Evolutionary conservation across 352 stramenopile species (phyloP).

Genomic region (Lagenidium sp.): DNA sequence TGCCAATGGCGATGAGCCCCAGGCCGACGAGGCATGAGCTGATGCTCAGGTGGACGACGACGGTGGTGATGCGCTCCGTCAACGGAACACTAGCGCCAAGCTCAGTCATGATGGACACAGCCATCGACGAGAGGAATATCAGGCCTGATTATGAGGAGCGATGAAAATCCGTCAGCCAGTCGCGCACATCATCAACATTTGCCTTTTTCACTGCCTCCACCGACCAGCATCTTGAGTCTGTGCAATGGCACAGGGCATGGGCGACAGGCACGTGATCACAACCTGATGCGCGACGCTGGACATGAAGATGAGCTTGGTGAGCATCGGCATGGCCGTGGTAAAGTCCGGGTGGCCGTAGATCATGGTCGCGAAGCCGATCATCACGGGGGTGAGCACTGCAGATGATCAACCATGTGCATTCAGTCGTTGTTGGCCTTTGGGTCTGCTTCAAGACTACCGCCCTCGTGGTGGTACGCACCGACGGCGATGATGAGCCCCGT

Average conservation of each 20-base stretch:
- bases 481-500: constrained; percentile 87
- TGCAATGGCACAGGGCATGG: constrained; percentile 93
- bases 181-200: neutral
- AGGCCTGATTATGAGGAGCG: constrained; percentile 21
- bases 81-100: constrained; percentile 47
- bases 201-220: neutral
- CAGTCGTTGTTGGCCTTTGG: too few relatives aligned
- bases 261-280: constrained; percentile 86
- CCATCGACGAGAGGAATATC: constrained; percentile 95
- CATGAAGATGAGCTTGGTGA: constrained; percentile 91
- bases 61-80: constrained; percentile 76
- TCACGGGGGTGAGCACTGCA: constrained; percentile 46
- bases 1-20: constrained; percentile 88
- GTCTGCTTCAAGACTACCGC: constrained; percentile 42
- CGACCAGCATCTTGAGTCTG: constrained; percentile 91
- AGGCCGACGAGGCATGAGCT: constrained; percentile 88
- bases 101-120: constrained; percentile 80
- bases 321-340: constrained; percentile 32
- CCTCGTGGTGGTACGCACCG: too few relatives aligned
- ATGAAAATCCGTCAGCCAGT: neutral
- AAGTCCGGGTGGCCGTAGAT: constrained; percentile 87
- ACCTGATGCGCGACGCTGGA: constrained; percentile 93
- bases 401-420: too few relatives aligned
- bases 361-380: constrained; percentile 90
- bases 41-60: constrained; percentile 89